Evolutionary conservation across 805 yeast genomes (phyloP).

Genomic region (Sugiyamaella qingdaonensis): DNA sequence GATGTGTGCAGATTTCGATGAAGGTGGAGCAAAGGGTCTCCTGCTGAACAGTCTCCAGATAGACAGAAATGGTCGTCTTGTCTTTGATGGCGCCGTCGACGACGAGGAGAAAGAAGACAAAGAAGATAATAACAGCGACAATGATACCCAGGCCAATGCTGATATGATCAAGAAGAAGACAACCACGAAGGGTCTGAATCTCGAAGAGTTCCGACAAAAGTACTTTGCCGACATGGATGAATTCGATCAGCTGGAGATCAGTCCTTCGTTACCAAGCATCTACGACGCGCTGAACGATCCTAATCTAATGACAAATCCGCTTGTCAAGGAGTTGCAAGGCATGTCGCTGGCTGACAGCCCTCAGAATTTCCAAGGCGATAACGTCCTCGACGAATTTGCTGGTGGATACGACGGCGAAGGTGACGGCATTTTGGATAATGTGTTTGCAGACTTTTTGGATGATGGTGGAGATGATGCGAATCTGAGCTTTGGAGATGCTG

Average conservation of each 20-base stretch:
- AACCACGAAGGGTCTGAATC: slow-evolving; percentile 22
- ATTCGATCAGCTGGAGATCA: slow-evolving; percentile 37
- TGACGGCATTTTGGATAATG: slow-evolving; percentile 13
- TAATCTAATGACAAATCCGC: slow-evolving; percentile 7
- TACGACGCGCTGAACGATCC: slow-evolving; percentile 47
- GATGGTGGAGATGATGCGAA: slow-evolving; percentile 10
- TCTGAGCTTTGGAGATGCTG: slow-evolving; percentile 8
- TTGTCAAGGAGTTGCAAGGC: slow-evolving; percentile 33
- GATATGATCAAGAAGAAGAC: slow-evolving; percentile 11
- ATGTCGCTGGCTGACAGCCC: slow-evolving; percentile 6
- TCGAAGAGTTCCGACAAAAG: slow-evolving; percentile 19
- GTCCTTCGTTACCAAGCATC: slow-evolving; percentile 68
- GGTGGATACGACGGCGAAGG: slow-evolving; percentile 7
- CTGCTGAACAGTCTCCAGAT: slow-evolving; percentile 48
- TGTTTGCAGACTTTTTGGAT: slow-evolving; percentile 5
- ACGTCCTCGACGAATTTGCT: neutral
- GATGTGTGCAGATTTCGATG: slow-evolving; percentile 44
- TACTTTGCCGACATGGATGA: slow-evolving; percentile 26
- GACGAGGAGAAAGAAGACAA: slow-evolving; percentile 26
- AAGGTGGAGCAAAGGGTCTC: slow-evolving; percentile 40
- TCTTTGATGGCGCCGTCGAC: slow-evolving; percentile 58
- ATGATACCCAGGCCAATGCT: slow-evolving; percentile 32
- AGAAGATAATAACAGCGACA: slow-evolving; percentile 39
- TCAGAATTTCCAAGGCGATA: neutral
- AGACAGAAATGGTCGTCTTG: slow-evolving; percentile 55